Base-by-base conservation (phyloP, 2,329 filamentous ascomycete species). In the Beauveria sp. region DNA sequence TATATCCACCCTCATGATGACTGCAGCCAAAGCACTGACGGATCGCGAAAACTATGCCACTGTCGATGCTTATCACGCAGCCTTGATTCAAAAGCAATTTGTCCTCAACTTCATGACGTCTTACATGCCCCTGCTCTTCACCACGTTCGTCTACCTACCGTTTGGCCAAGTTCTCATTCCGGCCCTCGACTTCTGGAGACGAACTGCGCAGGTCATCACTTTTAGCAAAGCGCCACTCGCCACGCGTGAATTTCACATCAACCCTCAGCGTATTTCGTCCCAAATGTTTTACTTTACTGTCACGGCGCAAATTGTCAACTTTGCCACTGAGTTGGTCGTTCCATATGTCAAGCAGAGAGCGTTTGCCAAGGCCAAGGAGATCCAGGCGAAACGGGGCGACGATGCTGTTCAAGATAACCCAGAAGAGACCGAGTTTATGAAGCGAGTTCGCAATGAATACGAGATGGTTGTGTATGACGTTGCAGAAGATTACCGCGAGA, bases 281-380 rank as follows among this genome's bases (percentile, higher is more conserved):
- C 93, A 98, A 72, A 91, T 97, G 72, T 95, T 97, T 65, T 98
- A 96, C 76, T 95, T 96, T 65, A 96, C 93, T 0, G 90, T 98
- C 38, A 97, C 93, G 0, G 93, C 92, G 0, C 93, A 97, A 71
- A 83, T 97, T 43, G 88, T 99, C 67, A 95, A 90, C 70, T 88
- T 97, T 59, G 86, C 83, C 14, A 86, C 93, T 64, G 95, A 99
- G 73, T 84, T 92, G 5, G 78, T 97, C 42, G 84, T 97, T 1
- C 95, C 95, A 0, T 92, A 91, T 66, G 75, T 91, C 57, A 97
- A 96, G 75, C 87, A 90, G 64, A 86, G 86, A 68, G 85, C 87
- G 1, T 87, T 89, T 71, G 82, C 85, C 67, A 93, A 93, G 69
- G 91, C 91, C 70, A 90, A 92, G 73, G 80, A 91, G 66, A 85